Evolutionary conservation across 768 basidiomycete genomes (phyloP).

Genomic region (Kwoniella shandongensis): DNA sequence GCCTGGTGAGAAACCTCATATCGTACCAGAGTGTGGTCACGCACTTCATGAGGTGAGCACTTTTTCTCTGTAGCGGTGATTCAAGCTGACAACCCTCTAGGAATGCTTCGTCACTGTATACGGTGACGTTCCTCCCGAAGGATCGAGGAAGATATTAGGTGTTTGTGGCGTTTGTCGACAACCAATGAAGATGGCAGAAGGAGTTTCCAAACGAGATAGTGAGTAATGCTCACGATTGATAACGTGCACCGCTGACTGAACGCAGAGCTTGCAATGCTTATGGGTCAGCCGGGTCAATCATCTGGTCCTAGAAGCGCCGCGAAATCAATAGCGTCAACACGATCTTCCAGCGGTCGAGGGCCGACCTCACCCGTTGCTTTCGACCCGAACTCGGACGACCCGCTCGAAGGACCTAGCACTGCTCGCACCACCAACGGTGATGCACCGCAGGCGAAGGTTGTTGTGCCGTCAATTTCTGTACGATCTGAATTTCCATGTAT

Average conservation of each 20-base stretch:
- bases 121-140: conserved; percentile 74
- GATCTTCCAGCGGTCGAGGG: conserved; percentile 21
- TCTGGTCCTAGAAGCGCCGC: conserved; percentile 58
- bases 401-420: conserved; percentile 61
- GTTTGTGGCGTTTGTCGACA: conserved; percentile 96
- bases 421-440: conserved; percentile 8
- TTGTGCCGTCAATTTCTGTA: conserved; percentile 90
- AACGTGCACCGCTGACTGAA: conserved; percentile 6
- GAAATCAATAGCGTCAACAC: conserved; percentile 39
- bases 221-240: conserved; percentile 30
- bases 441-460: conserved; percentile 60
- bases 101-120: conserved; percentile 97
- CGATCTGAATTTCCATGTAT: conserved; percentile 86
- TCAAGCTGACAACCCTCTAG: conserved; percentile 55
- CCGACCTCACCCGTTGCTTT: conserved; percentile 24
- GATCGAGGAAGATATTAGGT: conserved; percentile 67
- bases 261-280: conserved; percentile 87
- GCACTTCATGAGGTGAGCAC: conserved; percentile 77
- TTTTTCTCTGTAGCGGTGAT: conserved; percentile 46
- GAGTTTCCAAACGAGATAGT: conserved; percentile 80
- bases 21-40: conserved; percentile 96
- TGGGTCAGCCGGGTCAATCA: conserved; percentile 60
- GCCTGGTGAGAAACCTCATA: conserved; percentile 94
- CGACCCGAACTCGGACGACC: conserved; percentile 83
- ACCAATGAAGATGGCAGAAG: conserved; percentile 90